A percentile compares a stretch with the other conserved stretches of the same genome.
phyloP scores from a whole-genome alignment of 129 eudicot genomes.

The Saussurea involucrata region DNA sequence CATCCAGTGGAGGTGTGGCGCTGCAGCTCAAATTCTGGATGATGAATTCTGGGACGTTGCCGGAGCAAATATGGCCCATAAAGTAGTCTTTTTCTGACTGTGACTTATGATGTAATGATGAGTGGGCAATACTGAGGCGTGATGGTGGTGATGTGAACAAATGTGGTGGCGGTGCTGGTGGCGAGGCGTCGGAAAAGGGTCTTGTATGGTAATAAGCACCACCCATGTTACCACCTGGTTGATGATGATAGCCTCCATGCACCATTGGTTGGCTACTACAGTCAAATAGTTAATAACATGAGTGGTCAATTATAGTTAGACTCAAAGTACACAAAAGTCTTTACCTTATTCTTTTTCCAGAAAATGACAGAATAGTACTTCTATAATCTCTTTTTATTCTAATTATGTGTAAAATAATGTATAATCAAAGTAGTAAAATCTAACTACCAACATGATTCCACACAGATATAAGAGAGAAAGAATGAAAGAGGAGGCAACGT shows the following conservation, averaged over 20 bases:
- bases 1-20: background rate
- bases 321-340: too few species aligned
- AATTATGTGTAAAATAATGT: background rate
- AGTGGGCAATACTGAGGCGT: slow-evolving; percentile 30
- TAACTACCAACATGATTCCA: background rate
- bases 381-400: background rate
- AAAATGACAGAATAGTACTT: background rate
- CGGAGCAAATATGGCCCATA: slow-evolving; percentile 34
- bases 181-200: slow-evolving; percentile 30
- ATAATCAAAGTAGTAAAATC: background rate
- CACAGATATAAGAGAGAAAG: background rate
- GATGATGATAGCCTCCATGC: slow-evolving; percentile 53
- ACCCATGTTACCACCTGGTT: slow-evolving; percentile 20
- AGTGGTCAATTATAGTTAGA: background rate
- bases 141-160: slow-evolving; percentile 42
- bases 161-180: slow-evolving; percentile 29
- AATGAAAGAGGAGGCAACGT: background rate
- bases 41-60: slow-evolving; percentile 1
- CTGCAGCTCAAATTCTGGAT: slow-evolving; percentile 15
- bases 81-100: slow-evolving; percentile 50
- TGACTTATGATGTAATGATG: slow-evolving; percentile 15
- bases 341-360: background rate
- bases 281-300: background rate
- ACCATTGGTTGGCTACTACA: slow-evolving; percentile 46
- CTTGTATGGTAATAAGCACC: slow-evolving; percentile 39